Conservation (phyloP, 75 land plant species). For the Selaginella moellendorffii region DNA sequence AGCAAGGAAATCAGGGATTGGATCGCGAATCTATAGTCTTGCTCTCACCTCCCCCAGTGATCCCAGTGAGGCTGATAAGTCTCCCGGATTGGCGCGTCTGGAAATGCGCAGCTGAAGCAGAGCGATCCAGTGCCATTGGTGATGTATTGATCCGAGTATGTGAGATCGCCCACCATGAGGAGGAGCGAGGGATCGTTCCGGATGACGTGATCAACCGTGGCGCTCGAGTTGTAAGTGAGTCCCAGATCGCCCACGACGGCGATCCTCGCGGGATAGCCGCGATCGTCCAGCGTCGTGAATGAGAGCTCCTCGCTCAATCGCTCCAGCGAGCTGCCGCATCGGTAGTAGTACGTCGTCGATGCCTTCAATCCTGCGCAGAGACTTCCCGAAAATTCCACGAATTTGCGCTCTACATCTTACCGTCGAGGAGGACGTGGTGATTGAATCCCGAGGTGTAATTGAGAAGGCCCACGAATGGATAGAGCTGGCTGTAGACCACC, state of each 20-base stretch:
- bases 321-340: conserved; percentile 51
- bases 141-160: conserved; percentile 73
- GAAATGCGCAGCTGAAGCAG: conserved; percentile 67
- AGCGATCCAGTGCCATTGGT: conserved; percentile 57
- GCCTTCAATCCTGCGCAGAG: conserved; percentile 43
- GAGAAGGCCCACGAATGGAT: conserved; percentile 66
- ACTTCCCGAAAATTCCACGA: background rate
- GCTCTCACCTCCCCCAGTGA: conserved; percentile 70
- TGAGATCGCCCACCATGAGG: conserved; percentile 71
- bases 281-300: conserved; percentile 43
- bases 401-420: conserved; percentile 16
- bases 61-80: conserved; percentile 98
- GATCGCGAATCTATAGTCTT: conserved; percentile 64
- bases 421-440: conserved; percentile 75
- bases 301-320: conserved; percentile 58
- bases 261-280: conserved; percentile 43
- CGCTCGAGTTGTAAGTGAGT: conserved; percentile 67
- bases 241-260: conserved; percentile 88
- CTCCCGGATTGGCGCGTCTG: conserved; percentile 77
- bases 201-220: conserved; percentile 60
- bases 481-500: conserved; percentile 61
- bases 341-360: conserved; percentile 55
- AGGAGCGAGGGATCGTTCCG: conserved; percentile 61
- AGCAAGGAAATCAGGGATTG: no score
- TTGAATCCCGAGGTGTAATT: conserved; percentile 93